phyloP scores from a whole-genome alignment of 2,329 filamentous ascomycete genomes.

The Fusarium paranaense region DNA sequence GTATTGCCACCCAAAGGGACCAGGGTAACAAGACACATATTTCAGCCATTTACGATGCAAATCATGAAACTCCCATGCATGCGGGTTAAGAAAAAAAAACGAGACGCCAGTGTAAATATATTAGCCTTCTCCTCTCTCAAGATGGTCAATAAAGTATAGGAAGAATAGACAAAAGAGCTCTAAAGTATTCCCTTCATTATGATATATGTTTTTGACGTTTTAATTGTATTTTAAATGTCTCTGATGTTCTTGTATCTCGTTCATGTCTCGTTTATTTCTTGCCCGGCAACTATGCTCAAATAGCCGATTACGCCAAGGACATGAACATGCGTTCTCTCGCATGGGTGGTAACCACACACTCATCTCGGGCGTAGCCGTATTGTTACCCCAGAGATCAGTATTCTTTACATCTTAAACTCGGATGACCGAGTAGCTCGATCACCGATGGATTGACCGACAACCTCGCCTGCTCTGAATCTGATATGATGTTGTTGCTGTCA shows the following conservation, averaged over 20 bases:
- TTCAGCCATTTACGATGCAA: background rate
- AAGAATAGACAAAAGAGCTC: too few species aligned
- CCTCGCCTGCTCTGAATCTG: background rate
- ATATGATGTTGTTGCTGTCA: conserved; percentile 6
- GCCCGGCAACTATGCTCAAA: background rate
- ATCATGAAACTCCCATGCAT: background rate
- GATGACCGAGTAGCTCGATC: background rate
- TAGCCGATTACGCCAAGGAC: background rate
- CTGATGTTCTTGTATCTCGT: too few species aligned
- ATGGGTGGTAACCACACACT: background rate
- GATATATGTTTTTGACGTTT: too few species aligned
- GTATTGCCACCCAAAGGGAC: background rate
- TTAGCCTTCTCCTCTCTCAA: too few species aligned
- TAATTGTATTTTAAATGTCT: too few species aligned
- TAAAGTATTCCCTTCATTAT: too few species aligned
- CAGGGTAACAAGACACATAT: background rate
- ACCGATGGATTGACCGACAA: background rate
- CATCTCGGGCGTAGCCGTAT: background rate
- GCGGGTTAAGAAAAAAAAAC: too few species aligned
- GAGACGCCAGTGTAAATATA: too few species aligned
- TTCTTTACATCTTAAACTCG: background rate
- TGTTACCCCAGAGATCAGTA: background rate
- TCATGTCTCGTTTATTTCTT: too few species aligned
- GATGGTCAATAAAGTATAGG: too few species aligned
- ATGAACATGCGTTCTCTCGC: background rate